Percentiles rank a stretch among this genome's conserved stretches.
These are phyloP conservation scores for Arachis stenosperma DNA, from an alignment of 306 rosid genomes.

Conservation along the genomic window DNA sequence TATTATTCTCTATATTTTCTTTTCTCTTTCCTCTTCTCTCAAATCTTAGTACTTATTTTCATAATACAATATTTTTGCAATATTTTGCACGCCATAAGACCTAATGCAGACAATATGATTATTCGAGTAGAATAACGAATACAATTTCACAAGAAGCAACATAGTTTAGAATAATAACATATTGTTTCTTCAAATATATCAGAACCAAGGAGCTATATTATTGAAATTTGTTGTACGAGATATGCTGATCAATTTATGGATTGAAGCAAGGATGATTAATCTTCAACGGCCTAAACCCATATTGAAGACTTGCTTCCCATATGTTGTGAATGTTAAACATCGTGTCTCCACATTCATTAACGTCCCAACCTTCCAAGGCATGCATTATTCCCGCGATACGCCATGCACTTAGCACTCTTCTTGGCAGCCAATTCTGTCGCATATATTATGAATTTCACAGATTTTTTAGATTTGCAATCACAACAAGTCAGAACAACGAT, in stretches of 20 bases:
- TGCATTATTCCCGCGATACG: conserved; percentile 75
- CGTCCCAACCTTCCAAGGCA: conserved; percentile 67
- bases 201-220: background rate
- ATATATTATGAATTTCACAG: background rate
- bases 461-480: no score
- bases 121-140: background rate
- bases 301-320: conserved; percentile 67
- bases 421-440: conserved; percentile 69
- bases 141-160: background rate
- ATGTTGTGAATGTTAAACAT: conserved; percentile 52
- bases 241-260: background rate
- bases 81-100: background rate
- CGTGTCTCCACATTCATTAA: conserved; percentile 59
- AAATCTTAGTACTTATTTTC: no score
- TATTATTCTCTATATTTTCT: no score
- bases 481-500: no score
- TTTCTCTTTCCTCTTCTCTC: no score
- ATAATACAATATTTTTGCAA: background rate
- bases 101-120: background rate
- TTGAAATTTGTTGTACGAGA: background rate
- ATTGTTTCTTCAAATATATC: background rate
- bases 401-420: conserved; percentile 85
- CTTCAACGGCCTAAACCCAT: conserved; percentile 68
- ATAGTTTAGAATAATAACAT: background rate
- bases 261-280: conserved; percentile 24